phyloP scores from a whole-genome alignment of 2,329 filamentous ascomycete genomes.

The Huntiella savannae region DNA sequence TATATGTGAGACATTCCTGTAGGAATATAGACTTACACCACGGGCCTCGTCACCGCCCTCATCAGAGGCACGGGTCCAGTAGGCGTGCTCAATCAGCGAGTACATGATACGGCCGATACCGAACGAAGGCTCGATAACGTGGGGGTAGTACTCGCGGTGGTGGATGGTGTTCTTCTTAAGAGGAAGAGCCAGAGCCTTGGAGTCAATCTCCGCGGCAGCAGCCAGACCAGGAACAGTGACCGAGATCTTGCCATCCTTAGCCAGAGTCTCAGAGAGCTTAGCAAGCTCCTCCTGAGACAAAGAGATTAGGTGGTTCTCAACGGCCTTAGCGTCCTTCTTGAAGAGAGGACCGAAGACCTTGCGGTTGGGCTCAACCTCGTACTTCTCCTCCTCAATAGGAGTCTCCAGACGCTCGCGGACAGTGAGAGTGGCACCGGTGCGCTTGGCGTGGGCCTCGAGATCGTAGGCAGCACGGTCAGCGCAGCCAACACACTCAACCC shows the following conservation, averaged over 20 bases:
- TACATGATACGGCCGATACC: slow-evolving; percentile 84
- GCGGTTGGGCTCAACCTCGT: slow-evolving; percentile 72
- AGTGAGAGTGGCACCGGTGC: slow-evolving; percentile 69
- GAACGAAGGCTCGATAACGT: slow-evolving; percentile 85
- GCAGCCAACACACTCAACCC: slow-evolving; percentile 96
- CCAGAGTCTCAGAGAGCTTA: slow-evolving; percentile 55
- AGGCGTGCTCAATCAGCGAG: slow-evolving; percentile 79
- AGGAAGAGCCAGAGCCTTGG: slow-evolving; percentile 67
- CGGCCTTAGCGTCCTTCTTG: slow-evolving; percentile 79
- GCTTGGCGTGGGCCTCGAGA: slow-evolving; percentile 77
- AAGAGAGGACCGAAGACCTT: slow-evolving; percentile 92
- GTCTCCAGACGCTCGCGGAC: slow-evolving; percentile 67
- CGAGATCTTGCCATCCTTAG: slow-evolving; percentile 53
- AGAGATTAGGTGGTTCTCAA: slow-evolving; percentile 60
- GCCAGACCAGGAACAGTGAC: slow-evolving; percentile 50
- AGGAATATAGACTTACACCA: slow-evolving; percentile 43
- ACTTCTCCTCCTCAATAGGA: slow-evolving; percentile 68
- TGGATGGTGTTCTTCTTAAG: slow-evolving; percentile 69
- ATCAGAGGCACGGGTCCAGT: slow-evolving; percentile 62
- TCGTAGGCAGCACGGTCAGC: slow-evolving; percentile 93
- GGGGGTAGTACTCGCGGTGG: slow-evolving; percentile 75
- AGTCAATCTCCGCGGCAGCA: slow-evolving; percentile 55
- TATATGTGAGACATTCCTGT: not conserved
- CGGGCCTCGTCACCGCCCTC: slow-evolving; percentile 64
- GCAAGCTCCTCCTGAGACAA: slow-evolving; percentile 67